Conservation (phyloP, 2,329 filamentous ascomycete species). For the Phyllosticta citrichinensis region DNA sequence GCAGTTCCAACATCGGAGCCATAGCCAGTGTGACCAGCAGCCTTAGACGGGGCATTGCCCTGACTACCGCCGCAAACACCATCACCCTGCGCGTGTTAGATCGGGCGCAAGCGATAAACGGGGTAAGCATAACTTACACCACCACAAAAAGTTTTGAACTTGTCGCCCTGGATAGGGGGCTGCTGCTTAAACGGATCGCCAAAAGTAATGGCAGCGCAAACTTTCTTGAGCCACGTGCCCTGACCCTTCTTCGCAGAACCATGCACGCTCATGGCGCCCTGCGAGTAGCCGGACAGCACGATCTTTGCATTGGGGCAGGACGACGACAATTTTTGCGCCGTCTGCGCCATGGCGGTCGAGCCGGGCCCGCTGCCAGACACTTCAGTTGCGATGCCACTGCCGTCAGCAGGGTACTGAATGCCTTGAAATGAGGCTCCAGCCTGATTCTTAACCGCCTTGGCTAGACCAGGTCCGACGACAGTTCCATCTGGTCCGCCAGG, state of each 20-base stretch:
- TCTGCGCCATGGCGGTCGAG: slow-evolving; percentile 25
- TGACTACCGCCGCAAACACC: slow-evolving; percentile 16
- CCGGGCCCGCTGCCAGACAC: background rate
- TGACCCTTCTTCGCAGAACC: slow-evolving; percentile 11
- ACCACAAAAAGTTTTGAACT: slow-evolving; percentile 15
- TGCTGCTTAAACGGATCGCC: slow-evolving; percentile 26
- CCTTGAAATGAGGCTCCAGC: slow-evolving; percentile 41
- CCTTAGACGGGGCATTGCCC: slow-evolving; percentile 7
- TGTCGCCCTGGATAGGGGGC: slow-evolving; percentile 16
- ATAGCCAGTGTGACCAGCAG: slow-evolving; percentile 22
- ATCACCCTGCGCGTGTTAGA: slow-evolving; percentile 16
- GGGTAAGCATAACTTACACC: background rate
- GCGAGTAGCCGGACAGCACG: slow-evolving; percentile 37
- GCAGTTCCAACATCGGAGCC: slow-evolving; percentile 19
- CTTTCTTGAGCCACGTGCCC: background rate
- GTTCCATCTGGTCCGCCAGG: slow-evolving; percentile 40
- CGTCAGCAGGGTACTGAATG: slow-evolving; percentile 40
- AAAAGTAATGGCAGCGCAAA: slow-evolving; percentile 25
- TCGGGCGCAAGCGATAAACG: background rate
- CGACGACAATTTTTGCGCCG: slow-evolving; percentile 33
- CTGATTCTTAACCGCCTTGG: slow-evolving; percentile 32
- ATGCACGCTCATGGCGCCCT: slow-evolving; percentile 26
- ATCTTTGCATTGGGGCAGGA: slow-evolving; percentile 38
- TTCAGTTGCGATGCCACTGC: slow-evolving; percentile 22
- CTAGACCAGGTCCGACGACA: slow-evolving; percentile 42